Conservation (phyloP, 1,284 basidiomycete species). For the Ceratobasidium sp. region DNA sequence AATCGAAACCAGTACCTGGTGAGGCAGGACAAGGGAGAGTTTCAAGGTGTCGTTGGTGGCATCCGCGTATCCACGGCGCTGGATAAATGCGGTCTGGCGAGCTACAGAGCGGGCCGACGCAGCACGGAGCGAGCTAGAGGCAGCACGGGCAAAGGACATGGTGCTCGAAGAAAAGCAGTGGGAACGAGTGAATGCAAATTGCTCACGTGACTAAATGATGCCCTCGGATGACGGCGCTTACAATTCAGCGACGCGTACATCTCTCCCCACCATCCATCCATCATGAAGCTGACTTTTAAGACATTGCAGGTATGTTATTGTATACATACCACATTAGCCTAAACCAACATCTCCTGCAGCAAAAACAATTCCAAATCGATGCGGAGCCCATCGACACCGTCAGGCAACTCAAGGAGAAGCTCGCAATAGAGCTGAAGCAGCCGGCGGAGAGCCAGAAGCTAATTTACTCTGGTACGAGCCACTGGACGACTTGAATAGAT, state of each 20-base stretch:
- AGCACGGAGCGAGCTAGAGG: conserved; percentile 18
- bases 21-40: conserved; percentile 90
- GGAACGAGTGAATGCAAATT: conserved; percentile 36
- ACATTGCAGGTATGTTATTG: conserved; percentile 57
- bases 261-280: conserved; percentile 50
- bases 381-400: conserved; percentile 82
- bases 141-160: conserved; percentile 38
- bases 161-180: conserved; percentile 36
- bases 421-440: conserved; percentile 80
- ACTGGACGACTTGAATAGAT: background rate
- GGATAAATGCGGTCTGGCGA: conserved; percentile 56
- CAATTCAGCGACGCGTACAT: conserved; percentile 37
- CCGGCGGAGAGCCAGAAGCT: conserved; percentile 84
- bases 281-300: conserved; percentile 93
- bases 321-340: background rate
- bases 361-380: conserved; percentile 88
- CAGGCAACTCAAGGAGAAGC: conserved; percentile 85
- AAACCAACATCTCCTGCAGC: conserved; percentile 64
- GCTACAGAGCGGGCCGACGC: conserved; percentile 48
- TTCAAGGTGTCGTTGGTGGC: conserved; percentile 76
- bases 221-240: conserved; percentile 34
- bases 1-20: conserved; percentile 70
- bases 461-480: conserved; percentile 85
- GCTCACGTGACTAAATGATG: conserved; percentile 19
- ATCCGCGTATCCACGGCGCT: conserved; percentile 88